Evolutionary conservation across 2,329 filamentous ascomycete genomes (phyloP).

Genomic region (Venturia carpophila): DNA sequence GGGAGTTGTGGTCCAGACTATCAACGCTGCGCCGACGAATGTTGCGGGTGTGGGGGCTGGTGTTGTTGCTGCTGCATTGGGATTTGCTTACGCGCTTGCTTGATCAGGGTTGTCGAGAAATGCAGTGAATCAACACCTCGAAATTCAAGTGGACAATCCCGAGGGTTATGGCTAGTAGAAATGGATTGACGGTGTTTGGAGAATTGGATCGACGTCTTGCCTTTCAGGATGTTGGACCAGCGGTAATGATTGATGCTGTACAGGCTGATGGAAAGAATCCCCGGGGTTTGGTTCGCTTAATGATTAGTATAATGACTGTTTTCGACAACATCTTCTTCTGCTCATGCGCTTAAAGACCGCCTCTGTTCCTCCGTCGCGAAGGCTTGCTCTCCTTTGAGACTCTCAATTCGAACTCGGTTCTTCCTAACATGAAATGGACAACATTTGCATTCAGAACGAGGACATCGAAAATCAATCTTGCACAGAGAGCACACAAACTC

Average conservation of each 20-base stretch:
- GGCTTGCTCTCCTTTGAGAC: too few relatives aligned
- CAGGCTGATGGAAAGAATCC: neutral
- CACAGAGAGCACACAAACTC: too few relatives aligned
- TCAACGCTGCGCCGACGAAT: conserved; percentile 13
- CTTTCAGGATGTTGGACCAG: neutral
- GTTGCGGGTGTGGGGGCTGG: conserved; percentile 4
- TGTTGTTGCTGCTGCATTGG: conserved; percentile 7
- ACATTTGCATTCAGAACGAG: too few relatives aligned
- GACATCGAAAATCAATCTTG: too few relatives aligned
- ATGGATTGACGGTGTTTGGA: too few relatives aligned
- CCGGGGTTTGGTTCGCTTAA: neutral
- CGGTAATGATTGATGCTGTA: neutral
- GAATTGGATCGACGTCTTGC: too few relatives aligned
- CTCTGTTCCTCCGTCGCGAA: too few relatives aligned
- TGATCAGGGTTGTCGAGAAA: neutral
- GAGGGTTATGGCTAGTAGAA: neutral
- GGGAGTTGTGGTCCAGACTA: conserved; percentile 1
- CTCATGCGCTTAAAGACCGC: too few relatives aligned
- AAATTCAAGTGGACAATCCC: neutral
- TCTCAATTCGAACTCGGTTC: too few relatives aligned
- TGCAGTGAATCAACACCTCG: neutral
- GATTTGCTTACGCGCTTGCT: conserved; percentile 6
- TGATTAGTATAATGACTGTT: neutral
- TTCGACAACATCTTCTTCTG: neutral
- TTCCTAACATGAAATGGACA: too few relatives aligned